Base-by-base conservation (phyloP, 768 basidiomycete genomes). In the Naganishia randhawae region DNA sequence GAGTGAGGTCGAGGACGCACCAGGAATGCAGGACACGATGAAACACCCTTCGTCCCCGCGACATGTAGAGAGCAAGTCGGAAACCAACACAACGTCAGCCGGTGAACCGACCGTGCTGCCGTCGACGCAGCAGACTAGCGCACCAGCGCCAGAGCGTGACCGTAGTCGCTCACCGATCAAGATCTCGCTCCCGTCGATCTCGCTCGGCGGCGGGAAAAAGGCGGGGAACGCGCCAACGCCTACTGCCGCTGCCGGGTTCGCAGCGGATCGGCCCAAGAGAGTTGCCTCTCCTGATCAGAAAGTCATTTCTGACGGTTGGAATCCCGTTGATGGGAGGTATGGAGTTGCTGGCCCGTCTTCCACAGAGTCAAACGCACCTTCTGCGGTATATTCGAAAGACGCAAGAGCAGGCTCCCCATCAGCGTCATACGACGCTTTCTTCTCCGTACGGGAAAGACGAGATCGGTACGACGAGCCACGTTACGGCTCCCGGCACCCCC, bases 111-210 rank as follows among this genome's bases (percentile, higher is more conserved):
- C 51, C 25, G 45, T 14, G 29, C 29, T 17, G 4, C 27, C 29
- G 31, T 17, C 27, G 2, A 52, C 2, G 4, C 51, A 52, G 27
- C 27, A 29, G 31, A 10, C 54, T 19, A 35, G n/a, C 17, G 10
- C 31, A 11, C 3, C 13, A 37, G 32, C 54, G 33, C 1, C 54
- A 33, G 31, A 27, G 16, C 54, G 54, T 13, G 54, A 32, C 31
- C 54, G 54, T 16, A 55, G 54, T 37, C 29, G 54, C 3, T 55
- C 54, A 3, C 54, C 54, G 6, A 55, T 55, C 54, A 55, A 55
- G 33, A 55, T 55, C 33, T 32, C 54, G 5, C 54, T 55, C 22
- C 54, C 54, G 6, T 32, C 45, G 4, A n/a, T 35, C 2, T 9
- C 54, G 32, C 54, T 55, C 31, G n/a, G 32, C 50, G 19, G 19